phyloP scores from a whole-genome alignment of 2,329 filamentous ascomycete species.

The Zymoseptoria passerinii region DNA sequence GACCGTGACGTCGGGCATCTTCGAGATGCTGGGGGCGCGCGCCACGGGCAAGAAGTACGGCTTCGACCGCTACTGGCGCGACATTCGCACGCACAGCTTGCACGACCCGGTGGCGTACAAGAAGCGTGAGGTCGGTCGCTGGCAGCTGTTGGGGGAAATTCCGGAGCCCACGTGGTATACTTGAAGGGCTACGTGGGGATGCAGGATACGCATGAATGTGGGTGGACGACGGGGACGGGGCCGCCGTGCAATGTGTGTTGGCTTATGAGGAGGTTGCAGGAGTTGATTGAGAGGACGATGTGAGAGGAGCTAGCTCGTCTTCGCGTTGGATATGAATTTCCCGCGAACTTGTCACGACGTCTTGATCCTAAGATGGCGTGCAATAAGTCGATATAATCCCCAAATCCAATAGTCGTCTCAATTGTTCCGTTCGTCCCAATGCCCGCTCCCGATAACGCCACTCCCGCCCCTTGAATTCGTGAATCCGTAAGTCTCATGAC shows the following conservation, averaged over 20 bases:
- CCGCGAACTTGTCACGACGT: not conserved
- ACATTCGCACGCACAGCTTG: conserved; percentile 57
- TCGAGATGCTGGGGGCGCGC: conserved; percentile 55
- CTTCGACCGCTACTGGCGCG: conserved; percentile 58
- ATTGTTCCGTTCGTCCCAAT: not conserved
- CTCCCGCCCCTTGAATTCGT: not conserved
- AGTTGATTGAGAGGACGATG: not conserved
- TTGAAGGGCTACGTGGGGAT: conserved; percentile 22
- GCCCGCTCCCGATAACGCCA: not conserved
- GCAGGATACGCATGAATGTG: not conserved
- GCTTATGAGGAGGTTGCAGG: not conserved
- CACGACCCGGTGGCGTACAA: conserved; percentile 63
- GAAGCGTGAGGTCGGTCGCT: conserved; percentile 54
- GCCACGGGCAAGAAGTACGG: conserved; percentile 52
- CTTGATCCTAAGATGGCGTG: not conserved
- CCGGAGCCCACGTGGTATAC: conserved; percentile 57
- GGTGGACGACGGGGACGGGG: not conserved
- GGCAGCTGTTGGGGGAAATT: conserved; percentile 47
- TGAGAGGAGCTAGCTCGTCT: not conserved
- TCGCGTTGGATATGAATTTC: not conserved
- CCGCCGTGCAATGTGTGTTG: not conserved
- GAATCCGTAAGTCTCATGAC: not conserved
- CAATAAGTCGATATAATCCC: not conserved
- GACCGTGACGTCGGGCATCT: conserved; percentile 51
- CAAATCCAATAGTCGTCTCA: too few species aligned